Evolutionary conservation across 768 basidiomycete genomes (phyloP), one percentile per base, ranked within the genome.

Genomic region (Rhizopogon salebrosus): DNA sequence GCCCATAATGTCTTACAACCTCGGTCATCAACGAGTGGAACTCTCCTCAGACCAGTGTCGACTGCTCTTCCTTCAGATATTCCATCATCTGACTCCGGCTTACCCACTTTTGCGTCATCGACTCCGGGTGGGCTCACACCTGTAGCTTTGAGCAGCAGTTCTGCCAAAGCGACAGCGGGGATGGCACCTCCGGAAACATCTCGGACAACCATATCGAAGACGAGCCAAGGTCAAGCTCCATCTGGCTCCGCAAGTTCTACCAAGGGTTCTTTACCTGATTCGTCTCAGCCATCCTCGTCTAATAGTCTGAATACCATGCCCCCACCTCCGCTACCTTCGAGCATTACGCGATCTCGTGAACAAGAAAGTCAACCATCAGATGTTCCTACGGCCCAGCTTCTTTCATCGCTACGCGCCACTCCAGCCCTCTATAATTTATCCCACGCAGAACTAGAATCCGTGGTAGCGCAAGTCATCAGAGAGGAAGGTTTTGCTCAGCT

Each of bases 401-500:
- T 73, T 54, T 40, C 72, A 7, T 72, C 77, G 1, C 65, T 86
- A 14, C 67, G 68, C 37, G 72, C 81, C 34, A 59, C 69, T 18
- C 70, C 78, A 0, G 68, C 70, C 1, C 58, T 89, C n/a, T 84
- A 87, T 57, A 67, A 77, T 48, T 64, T 88, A 24, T 65, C 85
- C 22, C 70, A 65, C 31, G 52, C 65, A 10, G 72, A 77, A 6
- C 75, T 90, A 11, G 85, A 88, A 60, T 66, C 67, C 41, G 63
- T 85, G 2, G 75, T 89, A 16, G 74, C 76, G 10, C 75, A 82
- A 24, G 76, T 89, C 22, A 74, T 89, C 16, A 78, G 81, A 49
- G 87, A 90, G 64, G 83, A 93, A 49, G 83, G 91, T 6, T 92
- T 97, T 62, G 68, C 76, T 11, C 77, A 80, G 57, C 75, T 98